Base-by-base conservation (phyloP, 768 basidiomycete species). In the Boletus bicolor region DNA sequence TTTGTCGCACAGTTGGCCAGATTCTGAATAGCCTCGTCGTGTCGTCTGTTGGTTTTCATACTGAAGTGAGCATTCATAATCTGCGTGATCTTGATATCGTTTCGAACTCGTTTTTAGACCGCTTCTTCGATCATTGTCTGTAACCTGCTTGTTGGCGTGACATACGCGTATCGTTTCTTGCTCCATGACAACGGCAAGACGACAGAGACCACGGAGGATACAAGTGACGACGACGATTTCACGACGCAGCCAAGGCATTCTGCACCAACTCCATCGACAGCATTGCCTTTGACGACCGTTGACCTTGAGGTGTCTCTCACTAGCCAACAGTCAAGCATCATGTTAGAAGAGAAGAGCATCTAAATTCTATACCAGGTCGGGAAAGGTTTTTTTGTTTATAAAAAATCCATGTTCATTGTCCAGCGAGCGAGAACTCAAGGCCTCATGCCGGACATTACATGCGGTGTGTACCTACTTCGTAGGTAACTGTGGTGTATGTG, bases 111-210 rank as follows among this genome's bases (percentile, higher is more conserved):
- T 38, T 3, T 21, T 34, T 36, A 60, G 59, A 14, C 49, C 21
- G 56, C 47, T 17, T 35, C 51, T 5, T 54, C 56, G 5, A 34
- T 45, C 38, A 51, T 57, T 24, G 49, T 57, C 47, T 60, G 55
- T 26, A 60, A 60, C 26, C 11, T 60, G 21, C 45, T 60, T 4
- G 59, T 60, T 21, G 49, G 45, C 26, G 59, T 60, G 19, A 60
- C 55, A 36, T 60, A 17, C 49, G 19, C 8, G 17, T 60, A 57
- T 28, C 59, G 52, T 24, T 24, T 45, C 32, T 50, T 44, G 38
- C 35, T 30, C 32, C 30, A 37, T 17, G 26, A 28, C 12, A 24
- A 21, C 14, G 9, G 7, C 11, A 17, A 17, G 6, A 49, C 17
- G 4, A 8, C 26, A n/a, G n/a, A 17, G 14, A 26, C 32, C 26